Evolutionary conservation across 768 basidiomycete genomes (phyloP), one percentile per base, ranked within the genome.

Genomic region (Hortiboletus flavorubellus): DNA sequence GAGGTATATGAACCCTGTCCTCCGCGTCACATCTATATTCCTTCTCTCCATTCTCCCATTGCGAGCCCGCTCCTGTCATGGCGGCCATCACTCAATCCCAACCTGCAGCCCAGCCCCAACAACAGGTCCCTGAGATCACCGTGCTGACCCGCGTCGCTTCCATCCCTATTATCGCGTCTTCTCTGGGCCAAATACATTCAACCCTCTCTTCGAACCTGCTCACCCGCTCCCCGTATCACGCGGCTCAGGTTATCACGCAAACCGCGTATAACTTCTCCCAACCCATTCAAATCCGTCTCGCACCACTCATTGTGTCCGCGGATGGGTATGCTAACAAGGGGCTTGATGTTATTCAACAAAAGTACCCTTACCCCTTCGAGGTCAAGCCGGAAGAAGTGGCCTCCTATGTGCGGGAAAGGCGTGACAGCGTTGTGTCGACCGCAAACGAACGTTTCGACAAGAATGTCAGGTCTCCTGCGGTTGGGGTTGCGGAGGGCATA

Each of bases 331-430:
- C 86, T 30, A 88, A 89, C 78, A 85, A 81, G 75, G 86, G 83
- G 30, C 78, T 90, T 38, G 89, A 92, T 66, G 83, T 69, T 18
- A 86, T 91, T 51, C 78, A 91, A 75, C 76, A 79, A 51, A 81
- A 81, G 49, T 90, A 84, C 67, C 91, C 90, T 12, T 86, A 85
- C 66, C 82, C 89, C 5, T 93, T 91, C 79, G 76, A 82, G 56
- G 81, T 81, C 16, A 82, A 83, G 63, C 85, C 89, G 4, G 86
- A 87, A 62, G 89, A 91, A 3, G 80, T 93, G 21, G 76, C 76
- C 31, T 76, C 73, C 11, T 82, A 80, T 56, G 77, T 90, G 38
- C 82, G 80, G 61, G 76, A 82, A 55, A 75, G 76, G 54, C 80
- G 77, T 46, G 79, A 87, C 58, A 78, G 68, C 64, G 80, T 82